A percentile compares a stretch with the other conserved stretches of the same genome.
phyloP scores from a whole-genome alignment of 192 early-diverging fungal species.

The Coemansia guatemalensis region DNA sequence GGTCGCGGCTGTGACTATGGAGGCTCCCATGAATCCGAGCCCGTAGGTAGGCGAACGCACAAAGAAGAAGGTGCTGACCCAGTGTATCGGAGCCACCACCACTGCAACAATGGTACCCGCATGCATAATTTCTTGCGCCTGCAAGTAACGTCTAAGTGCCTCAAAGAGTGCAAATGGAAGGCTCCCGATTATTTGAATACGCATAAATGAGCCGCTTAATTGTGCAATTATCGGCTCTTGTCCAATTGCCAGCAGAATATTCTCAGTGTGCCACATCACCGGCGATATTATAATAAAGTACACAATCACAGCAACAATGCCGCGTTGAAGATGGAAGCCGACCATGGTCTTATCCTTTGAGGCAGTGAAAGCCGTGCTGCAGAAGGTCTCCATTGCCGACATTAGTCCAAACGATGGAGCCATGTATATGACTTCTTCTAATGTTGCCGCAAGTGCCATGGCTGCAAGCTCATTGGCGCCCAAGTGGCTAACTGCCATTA shows the following conservation, averaged over 20 bases:
- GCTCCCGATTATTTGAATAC: slow-evolving; percentile 65
- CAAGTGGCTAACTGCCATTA: slow-evolving; percentile 64
- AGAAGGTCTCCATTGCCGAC: slow-evolving; percentile 47
- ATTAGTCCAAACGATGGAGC: slow-evolving; percentile 63
- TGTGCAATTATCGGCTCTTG: slow-evolving; percentile 66
- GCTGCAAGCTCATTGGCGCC: slow-evolving; percentile 65
- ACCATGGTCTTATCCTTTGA: slow-evolving; percentile 38
- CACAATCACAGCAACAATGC: slow-evolving; percentile 17
- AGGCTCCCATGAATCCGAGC: slow-evolving; percentile 79
- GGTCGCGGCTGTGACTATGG: slow-evolving; percentile 69
- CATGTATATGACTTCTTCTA: slow-evolving; percentile 48
- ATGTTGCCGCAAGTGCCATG: slow-evolving; percentile 61
- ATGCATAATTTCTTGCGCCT: slow-evolving; percentile 84
- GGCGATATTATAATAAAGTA: slow-evolving; percentile 7
- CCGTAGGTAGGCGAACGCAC: slow-evolving; percentile 64
- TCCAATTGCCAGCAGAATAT: slow-evolving; percentile 62
- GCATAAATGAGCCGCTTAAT: slow-evolving; percentile 59
- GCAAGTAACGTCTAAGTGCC: slow-evolving; percentile 77
- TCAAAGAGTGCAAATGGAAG: slow-evolving; percentile 80
- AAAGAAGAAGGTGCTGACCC: slow-evolving; percentile 73
- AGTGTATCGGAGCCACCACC: slow-evolving; percentile 68
- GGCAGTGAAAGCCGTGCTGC: slow-evolving; percentile 21
- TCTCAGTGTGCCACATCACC: slow-evolving; percentile 40
- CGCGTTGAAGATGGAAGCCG: slow-evolving; percentile 35
- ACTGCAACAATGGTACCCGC: slow-evolving; percentile 71